Base-by-base conservation (phyloP, 73 alveolate genomes). In the Paraurostyla sp. region DNA sequence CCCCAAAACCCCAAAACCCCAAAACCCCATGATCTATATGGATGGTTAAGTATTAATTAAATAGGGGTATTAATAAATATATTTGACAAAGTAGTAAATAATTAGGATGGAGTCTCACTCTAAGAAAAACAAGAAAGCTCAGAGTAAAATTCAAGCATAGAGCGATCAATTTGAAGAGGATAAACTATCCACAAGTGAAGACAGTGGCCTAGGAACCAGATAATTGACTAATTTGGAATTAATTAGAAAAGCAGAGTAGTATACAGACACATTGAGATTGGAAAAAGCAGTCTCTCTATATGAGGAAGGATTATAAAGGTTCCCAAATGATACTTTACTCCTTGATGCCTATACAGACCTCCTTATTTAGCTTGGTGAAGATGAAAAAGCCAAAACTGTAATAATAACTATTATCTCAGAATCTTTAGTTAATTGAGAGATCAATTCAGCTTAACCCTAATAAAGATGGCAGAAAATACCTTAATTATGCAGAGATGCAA, bases 401-500 rank as follows among this genome's bases (percentile, higher is more conserved):
- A 43, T 25, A 13, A 16, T 49, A 3, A 1, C 3, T n/a, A 32
- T 18, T 18, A 40, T 59, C 0, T 59, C 52, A 6, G 50, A 25
- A 23, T 27, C 30, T 62, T 27, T 42, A 83, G 92, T 58, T 85
- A 18, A 43, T 89, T 4, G 88, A 89, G 83, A 36, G 83, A 80
- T 80, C 91, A 13, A 89, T 89, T 52, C 41, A 62, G 43, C 80
- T 62, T 49, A 58, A 73, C 43, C 95, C 95, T 11, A 48, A 69
- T 0, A 59, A 75, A 29, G 90, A 91, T 25, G 95, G 93, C 54
- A 52, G 87, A 43, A 91, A 91, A 76, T 91, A 91, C 88, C 91
- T 91, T 30, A 91, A 81, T 62, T 63, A 48, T 42, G 95, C 95
- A 29, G 95, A 91, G 54, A 62, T 50, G 65, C 48, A 50, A 22